These are phyloP conservation scores for Neofusicoccum ribis DNA, from an alignment of 2,329 filamentous ascomycete species.

Conservation along the genomic window DNA sequence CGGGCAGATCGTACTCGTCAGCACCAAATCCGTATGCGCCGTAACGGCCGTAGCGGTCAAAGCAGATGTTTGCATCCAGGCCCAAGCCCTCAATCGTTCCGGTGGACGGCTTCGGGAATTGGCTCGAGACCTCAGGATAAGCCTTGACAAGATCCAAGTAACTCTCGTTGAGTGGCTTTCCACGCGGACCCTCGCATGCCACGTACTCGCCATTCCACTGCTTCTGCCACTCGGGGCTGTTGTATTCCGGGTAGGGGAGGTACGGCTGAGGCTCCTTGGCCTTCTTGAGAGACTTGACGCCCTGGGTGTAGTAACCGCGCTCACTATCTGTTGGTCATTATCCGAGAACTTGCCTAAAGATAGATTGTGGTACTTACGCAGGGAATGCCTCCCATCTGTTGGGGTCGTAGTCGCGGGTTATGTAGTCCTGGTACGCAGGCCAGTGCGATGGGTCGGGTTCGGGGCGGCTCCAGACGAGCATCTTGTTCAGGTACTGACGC, in stretches of 20 bases:
- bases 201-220: constrained; percentile 60
- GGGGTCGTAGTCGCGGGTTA: constrained; percentile 46
- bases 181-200: constrained; percentile 64
- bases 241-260: constrained; percentile 72
- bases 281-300: constrained; percentile 6
- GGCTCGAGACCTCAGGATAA: constrained; percentile 56
- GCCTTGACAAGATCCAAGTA: constrained; percentile 65
- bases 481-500: constrained; percentile 42
- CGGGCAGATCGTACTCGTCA: constrained; percentile 48
- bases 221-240: constrained; percentile 60
- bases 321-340: not conserved
- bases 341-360: not conserved
- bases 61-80: constrained; percentile 57
- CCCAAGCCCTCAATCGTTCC: constrained; percentile 41
- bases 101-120: constrained; percentile 38
- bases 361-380: constrained; percentile 28
- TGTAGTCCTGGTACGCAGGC: constrained; percentile 47
- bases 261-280: constrained; percentile 56
- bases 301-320: constrained; percentile 5
- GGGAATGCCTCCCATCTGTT: constrained; percentile 51
- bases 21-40: constrained; percentile 59
- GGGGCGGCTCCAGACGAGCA: constrained; percentile 44
- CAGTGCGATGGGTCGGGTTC: constrained; percentile 38
- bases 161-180: constrained; percentile 52
- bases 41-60: constrained; percentile 58